A percentile compares a stretch with the other conserved stretches of the same genome.
Conservation (phyloP, 768 basidiomycete species). For the Collybiopsis confluens region DNA sequence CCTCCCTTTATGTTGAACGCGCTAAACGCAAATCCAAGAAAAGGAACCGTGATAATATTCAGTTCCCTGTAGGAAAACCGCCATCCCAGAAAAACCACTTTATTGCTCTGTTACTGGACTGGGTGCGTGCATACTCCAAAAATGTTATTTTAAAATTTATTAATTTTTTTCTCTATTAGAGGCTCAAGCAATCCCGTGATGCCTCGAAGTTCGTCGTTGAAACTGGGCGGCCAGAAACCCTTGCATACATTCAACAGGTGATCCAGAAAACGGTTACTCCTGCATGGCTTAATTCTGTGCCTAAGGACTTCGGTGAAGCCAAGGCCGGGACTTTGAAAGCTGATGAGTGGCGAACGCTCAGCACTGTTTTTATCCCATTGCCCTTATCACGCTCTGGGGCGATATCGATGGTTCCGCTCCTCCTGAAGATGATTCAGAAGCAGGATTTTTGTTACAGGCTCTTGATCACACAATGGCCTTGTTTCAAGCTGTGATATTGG, state of each 20-base stretch:
- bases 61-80: background rate
- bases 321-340: constrained; percentile 31
- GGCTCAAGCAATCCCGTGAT: background rate
- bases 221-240: background rate
- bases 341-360: constrained; percentile 28
- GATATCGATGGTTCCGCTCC: background rate
- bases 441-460: background rate
- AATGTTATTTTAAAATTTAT: background rate
- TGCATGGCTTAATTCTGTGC: constrained; percentile 23
- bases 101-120: constrained; percentile 3
- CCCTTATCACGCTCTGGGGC: constrained; percentile 28
- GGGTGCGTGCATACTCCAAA: background rate
- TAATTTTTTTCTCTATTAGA: background rate
- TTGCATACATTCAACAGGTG: constrained; percentile 17
- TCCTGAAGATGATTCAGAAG: background rate
- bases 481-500: constrained; percentile 16
- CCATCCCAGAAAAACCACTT: constrained; percentile 1
- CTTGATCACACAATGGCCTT: constrained; percentile 22
- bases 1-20: background rate
- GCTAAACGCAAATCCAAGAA: background rate
- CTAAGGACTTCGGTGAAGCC: constrained; percentile 21
- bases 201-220: background rate
- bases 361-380: constrained; percentile 27
- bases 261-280: constrained; percentile 19
- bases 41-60: background rate